Base-by-base conservation (phyloP, 768 basidiomycete species). In the Trametes punicea region DNA sequence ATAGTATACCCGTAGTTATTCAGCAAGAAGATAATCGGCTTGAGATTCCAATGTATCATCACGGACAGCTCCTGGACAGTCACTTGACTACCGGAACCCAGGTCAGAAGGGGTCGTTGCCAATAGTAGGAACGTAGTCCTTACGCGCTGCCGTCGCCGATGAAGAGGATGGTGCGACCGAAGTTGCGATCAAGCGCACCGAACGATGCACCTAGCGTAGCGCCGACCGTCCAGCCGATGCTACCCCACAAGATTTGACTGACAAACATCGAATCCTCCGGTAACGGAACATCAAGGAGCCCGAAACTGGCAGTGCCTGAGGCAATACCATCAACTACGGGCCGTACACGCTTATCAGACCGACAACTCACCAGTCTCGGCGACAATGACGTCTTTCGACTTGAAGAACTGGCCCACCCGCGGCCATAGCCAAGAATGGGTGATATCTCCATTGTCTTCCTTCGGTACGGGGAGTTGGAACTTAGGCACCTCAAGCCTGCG, bases 331-430 rank as follows among this genome's bases (percentile, higher is more conserved):
- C n/a, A n/a, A n/a, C n/a, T n/a, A n/a, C n/a, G n/a, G n/a, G n/a
- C n/a, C n/a, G n/a, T n/a, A n/a, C n/a, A n/a, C n/a, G n/a, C n/a
- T n/a, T n/a, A n/a, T n/a, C n/a, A n/a, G n/a, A n/a, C n/a, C n/a
- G n/a, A n/a, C n/a, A n/a, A n/a, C n/a, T n/a, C n/a, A n/a, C n/a
- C 94, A 11, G 94, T 98, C 72, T 98, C 95, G 2, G 90, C 83
- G 40, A 97, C 71, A 55, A 97, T 81, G 30, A 96, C 81, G 69
- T 92, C 92, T 29, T 79, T 74, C 20, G 80, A 70, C 59, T 71
- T 75, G 74, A 94, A 90, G 76, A 92, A 93, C 55, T 77, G 68
- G 9, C 81, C 79, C 10, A 94, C 62, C 27, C 85, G 82, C 1
- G 91, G 89, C 93, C 93, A 96, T 67, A 95, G 81, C 78, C 84